Conservation (phyloP, 441 rosid genomes). For the Aquilaria agallochum region DNA sequence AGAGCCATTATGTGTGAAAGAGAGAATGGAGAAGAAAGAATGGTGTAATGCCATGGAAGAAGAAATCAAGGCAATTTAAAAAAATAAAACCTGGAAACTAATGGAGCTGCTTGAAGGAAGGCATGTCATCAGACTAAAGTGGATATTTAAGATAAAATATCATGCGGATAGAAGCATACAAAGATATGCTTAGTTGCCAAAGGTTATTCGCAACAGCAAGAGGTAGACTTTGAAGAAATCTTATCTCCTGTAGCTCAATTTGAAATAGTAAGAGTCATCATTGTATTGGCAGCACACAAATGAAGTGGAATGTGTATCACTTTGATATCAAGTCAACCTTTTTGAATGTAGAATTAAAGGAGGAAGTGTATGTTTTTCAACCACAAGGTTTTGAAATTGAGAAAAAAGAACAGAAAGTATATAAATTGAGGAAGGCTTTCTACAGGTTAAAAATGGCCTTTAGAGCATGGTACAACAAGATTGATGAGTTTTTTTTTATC, state of each 20-base stretch:
- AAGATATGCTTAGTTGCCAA: background rate
- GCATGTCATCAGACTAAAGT: background rate
- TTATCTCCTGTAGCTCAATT: background rate
- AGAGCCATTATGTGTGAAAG: no score
- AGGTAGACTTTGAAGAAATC: background rate
- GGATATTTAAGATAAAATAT: background rate
- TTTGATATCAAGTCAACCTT: background rate
- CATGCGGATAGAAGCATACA: background rate
- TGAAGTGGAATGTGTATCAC: background rate
- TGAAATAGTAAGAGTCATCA: background rate
- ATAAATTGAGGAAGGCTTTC: background rate
- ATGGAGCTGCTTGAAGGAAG: background rate
- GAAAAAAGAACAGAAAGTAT: background rate
- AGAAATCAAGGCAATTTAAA: background rate
- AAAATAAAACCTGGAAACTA: background rate
- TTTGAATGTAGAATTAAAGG: background rate
- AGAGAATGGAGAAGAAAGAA: no score
- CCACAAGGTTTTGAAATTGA: background rate
- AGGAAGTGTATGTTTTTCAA: background rate
- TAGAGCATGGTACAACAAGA: background rate
- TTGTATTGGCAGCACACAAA: background rate
- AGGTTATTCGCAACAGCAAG: background rate
- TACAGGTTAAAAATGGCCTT: background rate
- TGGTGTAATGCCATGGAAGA: background rate
- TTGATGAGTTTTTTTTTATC: background rate